phyloP scores from a whole-genome alignment of 2,329 filamentous ascomycete species.

The Alternaria sp. region DNA sequence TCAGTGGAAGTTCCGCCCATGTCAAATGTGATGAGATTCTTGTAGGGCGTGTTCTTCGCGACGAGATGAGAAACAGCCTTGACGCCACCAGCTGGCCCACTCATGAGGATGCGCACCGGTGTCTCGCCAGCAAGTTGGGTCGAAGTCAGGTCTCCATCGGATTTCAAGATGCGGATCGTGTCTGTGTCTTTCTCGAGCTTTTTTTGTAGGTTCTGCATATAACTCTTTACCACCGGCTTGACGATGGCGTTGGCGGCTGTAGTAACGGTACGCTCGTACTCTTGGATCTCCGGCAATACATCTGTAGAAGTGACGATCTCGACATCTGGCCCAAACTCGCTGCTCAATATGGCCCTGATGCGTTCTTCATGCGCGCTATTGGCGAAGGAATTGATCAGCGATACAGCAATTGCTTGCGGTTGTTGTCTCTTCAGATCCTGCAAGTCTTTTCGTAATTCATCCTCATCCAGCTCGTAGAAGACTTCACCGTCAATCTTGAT shows the following conservation, averaged over 20 bases:
- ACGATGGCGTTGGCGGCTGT: conserved; percentile 57
- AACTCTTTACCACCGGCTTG: conserved; percentile 56
- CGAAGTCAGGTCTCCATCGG: conserved; percentile 57
- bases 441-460: conserved; percentile 48
- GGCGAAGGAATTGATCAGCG: conserved; percentile 56
- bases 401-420: conserved; percentile 56
- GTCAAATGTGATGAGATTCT: conserved; percentile 58
- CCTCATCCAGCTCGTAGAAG: conserved; percentile 50
- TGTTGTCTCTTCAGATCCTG: conserved; percentile 48
- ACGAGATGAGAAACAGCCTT: conserved; percentile 57
- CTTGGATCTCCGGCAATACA: conserved; percentile 56
- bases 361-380: conserved; percentile 53
- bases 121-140: conserved; percentile 53
- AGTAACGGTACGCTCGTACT: conserved; percentile 58
- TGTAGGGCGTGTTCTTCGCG: conserved; percentile 54
- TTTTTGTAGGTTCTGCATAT: conserved; percentile 51
- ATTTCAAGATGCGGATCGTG: conserved; percentile 58
- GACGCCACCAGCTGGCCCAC: conserved; percentile 58
- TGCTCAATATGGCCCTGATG: conserved; percentile 48
- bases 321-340: conserved; percentile 52
- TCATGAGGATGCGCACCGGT: conserved; percentile 59
- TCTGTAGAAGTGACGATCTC: conserved; percentile 56
- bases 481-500: conserved; percentile 53
- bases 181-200: conserved; percentile 51
- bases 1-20: conserved; percentile 61